Evolutionary conservation across 768 basidiomycete species (phyloP).

Genomic region (Fomitopsis pulvina): DNA sequence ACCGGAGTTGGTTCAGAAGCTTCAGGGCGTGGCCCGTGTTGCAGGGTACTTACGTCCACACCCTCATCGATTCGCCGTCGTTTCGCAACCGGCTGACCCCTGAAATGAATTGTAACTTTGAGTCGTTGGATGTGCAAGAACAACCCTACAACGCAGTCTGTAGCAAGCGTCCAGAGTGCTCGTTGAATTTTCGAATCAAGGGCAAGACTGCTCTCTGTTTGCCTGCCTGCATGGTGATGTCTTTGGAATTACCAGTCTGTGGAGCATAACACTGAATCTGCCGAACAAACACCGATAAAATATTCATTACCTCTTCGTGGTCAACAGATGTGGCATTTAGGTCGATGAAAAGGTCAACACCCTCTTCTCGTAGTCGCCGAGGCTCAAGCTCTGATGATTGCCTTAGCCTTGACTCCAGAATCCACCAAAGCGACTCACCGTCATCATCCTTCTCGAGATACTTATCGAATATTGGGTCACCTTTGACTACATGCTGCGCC

Average conservation of each 20-base stretch:
- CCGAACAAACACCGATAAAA: background rate
- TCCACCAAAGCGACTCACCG: conserved; percentile 38
- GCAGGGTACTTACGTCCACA: conserved; percentile 34
- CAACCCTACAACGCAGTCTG: conserved; percentile 63
- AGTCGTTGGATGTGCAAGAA: background rate
- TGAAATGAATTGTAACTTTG: conserved; percentile 16
- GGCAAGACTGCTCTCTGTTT: conserved; percentile 83
- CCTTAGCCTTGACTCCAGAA: conserved; percentile 9
- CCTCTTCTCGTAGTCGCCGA: conserved; percentile 53
- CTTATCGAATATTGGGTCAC: conserved; percentile 91
- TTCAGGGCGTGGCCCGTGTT: background rate
- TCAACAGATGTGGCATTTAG: conserved; percentile 87
- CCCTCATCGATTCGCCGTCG: conserved; percentile 43
- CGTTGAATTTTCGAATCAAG: conserved; percentile 94
- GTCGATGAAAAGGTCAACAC: conserved; percentile 75
- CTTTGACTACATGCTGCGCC: conserved; percentile 77
- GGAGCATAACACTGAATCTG: background rate
- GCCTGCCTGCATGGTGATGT: conserved; percentile 95
- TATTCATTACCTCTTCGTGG: conserved; percentile 65
- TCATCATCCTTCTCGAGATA: conserved; percentile 97
- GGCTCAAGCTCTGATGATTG: conserved; percentile 66
- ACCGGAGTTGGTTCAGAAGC: background rate
- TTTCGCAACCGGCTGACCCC: conserved; percentile 53
- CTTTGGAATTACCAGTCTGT: conserved; percentile 84
- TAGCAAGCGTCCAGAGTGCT: conserved; percentile 88